phyloP scores from a whole-genome alignment of 352 stramenopile species.

The Pythium utonaiense region DNA sequence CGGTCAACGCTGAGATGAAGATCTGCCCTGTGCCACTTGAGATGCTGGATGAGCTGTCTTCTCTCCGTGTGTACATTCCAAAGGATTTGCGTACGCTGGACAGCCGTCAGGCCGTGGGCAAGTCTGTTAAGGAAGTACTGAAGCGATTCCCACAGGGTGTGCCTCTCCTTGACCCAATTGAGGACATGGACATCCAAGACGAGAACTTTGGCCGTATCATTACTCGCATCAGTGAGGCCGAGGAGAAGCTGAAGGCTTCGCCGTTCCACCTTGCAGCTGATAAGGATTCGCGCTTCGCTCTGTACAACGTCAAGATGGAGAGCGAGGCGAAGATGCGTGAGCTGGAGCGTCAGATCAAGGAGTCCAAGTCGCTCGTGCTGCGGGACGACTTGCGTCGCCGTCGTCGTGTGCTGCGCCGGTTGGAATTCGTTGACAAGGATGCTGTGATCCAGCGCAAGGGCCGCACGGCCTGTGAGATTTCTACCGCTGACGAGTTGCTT shows the following conservation, averaged over 20 bases:
- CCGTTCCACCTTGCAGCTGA: slow-evolving; percentile 70
- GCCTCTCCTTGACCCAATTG: slow-evolving; percentile 90
- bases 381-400: slow-evolving; percentile 95
- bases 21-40: slow-evolving; percentile 80
- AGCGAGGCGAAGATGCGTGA: slow-evolving; percentile 90
- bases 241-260: slow-evolving; percentile 64
- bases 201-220: slow-evolving; percentile 89
- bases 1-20: slow-evolving; percentile 70
- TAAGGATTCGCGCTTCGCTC: slow-evolving; percentile 74
- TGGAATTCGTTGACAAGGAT: slow-evolving; percentile 96
- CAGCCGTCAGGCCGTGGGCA: slow-evolving; percentile 69
- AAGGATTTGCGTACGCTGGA: slow-evolving; percentile 77
- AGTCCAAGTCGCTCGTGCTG: slow-evolving; percentile 94
- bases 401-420: slow-evolving; percentile 93
- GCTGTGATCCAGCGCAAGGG: slow-evolving; percentile 99
- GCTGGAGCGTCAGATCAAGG: slow-evolving; percentile 93
- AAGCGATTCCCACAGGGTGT: slow-evolving; percentile 79
- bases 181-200: slow-evolving; percentile 94
- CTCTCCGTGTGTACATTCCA: slow-evolving; percentile 80
- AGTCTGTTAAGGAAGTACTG: slow-evolving; percentile 76
- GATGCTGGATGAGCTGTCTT: slow-evolving; percentile 75
- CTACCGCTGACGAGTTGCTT: slow-evolving; percentile 97
- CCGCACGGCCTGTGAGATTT: slow-evolving; percentile 98
- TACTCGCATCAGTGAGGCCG: slow-evolving; percentile 67
- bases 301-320: slow-evolving; percentile 92